Base-by-base conservation (phyloP, 345 rosid species). In the Boechera stricta region DNA sequence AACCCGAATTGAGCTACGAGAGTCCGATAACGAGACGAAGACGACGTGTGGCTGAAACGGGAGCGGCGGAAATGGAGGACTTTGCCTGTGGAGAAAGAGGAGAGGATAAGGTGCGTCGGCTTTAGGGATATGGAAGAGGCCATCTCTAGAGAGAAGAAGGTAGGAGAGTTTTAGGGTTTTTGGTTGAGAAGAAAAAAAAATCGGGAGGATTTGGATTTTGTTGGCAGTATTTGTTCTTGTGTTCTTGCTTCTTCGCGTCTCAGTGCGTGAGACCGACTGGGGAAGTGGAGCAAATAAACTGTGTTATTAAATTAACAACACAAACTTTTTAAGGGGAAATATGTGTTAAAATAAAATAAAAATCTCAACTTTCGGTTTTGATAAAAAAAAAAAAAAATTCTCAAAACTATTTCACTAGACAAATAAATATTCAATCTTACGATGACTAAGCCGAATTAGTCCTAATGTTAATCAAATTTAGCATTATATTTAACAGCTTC, bases 1-100 rank as follows among this genome's bases (percentile, higher is more conserved):
- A 91, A 84, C 39, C 97, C 93, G 24, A 87, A 80, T 51, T 88
- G 89, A 59, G 92, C 85, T 4, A 89, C 89, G 5, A 80, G 79
- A 47, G 76, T 82, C 15, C 89, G 85, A 52, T 85, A 83, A 29
- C 86, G 87, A 48, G 77, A 87, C 35, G 81, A 49, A 0, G 70
- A 71, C 29, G 81, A 84, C 26, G 80, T 64, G 33, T 75, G 69
- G 82, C 33, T 71, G 66, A 79, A 74, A 57, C 80, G 74, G 36
- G 82, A 41, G 38, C 81, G 84, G 49, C 57, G 84, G 74, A 84
- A 67, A 29, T 77, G 81, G 62, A 81, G 80, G 62, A 39, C 64
- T 62, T 26, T 66, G 77, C 55, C 45, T 10, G 67, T 57, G 75
- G 84, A 76, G 61, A 84, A 81, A 8, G 88, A 76, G 11, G 82